Conservation (phyloP, 148 eudicot species). For the Polygonum aviculare region DNA sequence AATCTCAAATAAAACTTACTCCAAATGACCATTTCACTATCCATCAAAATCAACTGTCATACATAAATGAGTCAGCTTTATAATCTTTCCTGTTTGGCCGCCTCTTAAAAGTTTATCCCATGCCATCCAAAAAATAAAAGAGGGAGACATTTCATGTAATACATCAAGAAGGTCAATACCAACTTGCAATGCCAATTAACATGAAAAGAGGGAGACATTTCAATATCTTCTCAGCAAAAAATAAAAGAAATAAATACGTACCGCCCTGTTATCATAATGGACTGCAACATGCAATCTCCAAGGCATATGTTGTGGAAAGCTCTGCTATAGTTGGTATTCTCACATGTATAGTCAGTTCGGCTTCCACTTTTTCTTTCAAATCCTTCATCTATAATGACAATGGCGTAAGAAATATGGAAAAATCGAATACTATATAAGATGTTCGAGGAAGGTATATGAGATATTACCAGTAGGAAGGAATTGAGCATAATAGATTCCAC, state of each 20-base stretch:
- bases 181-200: not conserved
- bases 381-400: constrained; percentile 37
- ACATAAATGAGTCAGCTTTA: not conserved
- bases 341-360: constrained; percentile 49
- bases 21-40: no score
- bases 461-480: constrained; percentile 45
- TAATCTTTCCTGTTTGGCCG: not conserved
- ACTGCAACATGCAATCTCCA: constrained; percentile 52
- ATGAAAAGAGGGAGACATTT: not conserved
- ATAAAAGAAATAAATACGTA: constrained; percentile 29
- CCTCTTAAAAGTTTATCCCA: not conserved
- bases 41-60: not conserved
- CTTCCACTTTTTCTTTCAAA: constrained; percentile 46
- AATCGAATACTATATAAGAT: not conserved
- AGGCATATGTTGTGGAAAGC: constrained; percentile 53
- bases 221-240: not conserved
- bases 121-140: no score
- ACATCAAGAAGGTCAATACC: not conserved
- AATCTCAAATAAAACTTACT: no score
- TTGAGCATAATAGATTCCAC: constrained; percentile 59
- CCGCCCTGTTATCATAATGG: constrained; percentile 53
- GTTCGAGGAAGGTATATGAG: not conserved
- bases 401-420: constrained; percentile 4
- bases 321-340: constrained; percentile 36
- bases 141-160: no score